phyloP scores from a whole-genome alignment of 2,329 filamentous ascomycete genomes.

The Rhinocladiella mackenziei region DNA sequence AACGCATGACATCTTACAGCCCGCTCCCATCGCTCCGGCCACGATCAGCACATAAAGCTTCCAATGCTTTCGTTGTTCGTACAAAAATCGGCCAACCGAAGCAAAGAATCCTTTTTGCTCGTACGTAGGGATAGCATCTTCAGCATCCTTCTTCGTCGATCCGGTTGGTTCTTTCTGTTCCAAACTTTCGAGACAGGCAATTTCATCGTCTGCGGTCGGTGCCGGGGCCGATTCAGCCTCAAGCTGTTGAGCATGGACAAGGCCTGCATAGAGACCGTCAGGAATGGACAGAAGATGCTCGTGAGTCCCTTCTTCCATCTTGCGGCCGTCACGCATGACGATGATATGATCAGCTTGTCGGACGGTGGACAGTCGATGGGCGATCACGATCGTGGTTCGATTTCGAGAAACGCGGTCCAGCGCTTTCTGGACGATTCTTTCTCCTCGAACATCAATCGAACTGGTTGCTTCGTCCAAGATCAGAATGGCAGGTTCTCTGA shows the following conservation, averaged over 20 bases:
- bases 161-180: conserved; percentile 9
- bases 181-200: conserved; percentile 10
- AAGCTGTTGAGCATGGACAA: conserved; percentile 28
- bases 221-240: conserved; percentile 39
- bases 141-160: conserved; percentile 5
- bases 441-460: conserved; percentile 56
- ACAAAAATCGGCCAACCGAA: conserved; percentile 34
- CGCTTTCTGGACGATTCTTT: conserved; percentile 53
- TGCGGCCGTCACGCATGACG: conserved; percentile 66
- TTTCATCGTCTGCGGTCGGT: conserved; percentile 5
- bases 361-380: conserved; percentile 68
- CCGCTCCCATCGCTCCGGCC: conserved; percentile 31
- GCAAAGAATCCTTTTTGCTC: conserved; percentile 28
- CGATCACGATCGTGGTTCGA: conserved; percentile 73
- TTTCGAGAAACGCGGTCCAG: conserved; percentile 54
- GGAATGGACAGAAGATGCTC: conserved; percentile 61
- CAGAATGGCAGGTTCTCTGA: conserved; percentile 62
- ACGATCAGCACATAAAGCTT: conserved; percentile 31
- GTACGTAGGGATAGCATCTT: conserved; percentile 6
- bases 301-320: conserved; percentile 73
- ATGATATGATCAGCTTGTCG: conserved; percentile 75
- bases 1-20: conserved; percentile 30
- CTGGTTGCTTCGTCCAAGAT: conserved; percentile 75
- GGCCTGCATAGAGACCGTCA: conserved; percentile 56
- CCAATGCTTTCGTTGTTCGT: conserved; percentile 35